Conservation (phyloP, 2,329 filamentous ascomycete species). For the Aspergillus versicolor region DNA sequence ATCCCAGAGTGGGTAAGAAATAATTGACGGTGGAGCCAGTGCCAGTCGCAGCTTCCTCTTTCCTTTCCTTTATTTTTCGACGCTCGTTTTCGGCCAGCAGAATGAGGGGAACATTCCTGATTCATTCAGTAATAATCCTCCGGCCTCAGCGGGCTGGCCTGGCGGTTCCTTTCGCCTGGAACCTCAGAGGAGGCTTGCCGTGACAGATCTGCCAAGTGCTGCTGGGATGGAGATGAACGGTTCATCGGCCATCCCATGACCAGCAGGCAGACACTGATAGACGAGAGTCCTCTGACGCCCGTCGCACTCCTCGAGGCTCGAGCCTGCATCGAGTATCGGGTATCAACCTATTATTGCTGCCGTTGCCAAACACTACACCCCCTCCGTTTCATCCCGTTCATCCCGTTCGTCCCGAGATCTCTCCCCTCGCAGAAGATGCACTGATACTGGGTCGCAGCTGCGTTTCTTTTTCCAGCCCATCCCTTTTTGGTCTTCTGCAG, state of each 20-base stretch:
- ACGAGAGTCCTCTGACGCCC: no score
- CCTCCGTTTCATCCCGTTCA: constrained; percentile 2
- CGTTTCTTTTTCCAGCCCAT: neutral
- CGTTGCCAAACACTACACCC: neutral
- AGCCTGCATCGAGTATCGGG: no score
- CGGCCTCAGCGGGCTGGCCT: neutral
- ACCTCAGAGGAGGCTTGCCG: constrained; percentile 7
- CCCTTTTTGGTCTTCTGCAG: constrained; percentile 10
- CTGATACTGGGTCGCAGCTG: neutral
- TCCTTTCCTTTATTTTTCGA: neutral
- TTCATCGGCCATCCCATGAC: neutral
- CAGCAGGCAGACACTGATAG: no score
- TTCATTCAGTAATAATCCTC: constrained; percentile 1
- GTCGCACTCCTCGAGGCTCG: no score
- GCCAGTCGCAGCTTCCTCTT: neutral
- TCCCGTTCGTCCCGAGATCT: neutral
- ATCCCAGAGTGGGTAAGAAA: constrained; percentile 20
- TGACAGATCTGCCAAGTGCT: constrained; percentile 27
- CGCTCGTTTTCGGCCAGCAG: neutral
- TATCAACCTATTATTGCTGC: no score
- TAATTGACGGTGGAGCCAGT: neutral
- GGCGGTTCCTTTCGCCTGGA: constrained; percentile 18
- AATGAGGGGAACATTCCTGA: neutral
- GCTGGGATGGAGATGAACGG: constrained; percentile 1
- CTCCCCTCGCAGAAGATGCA: neutral